Percentiles rank a stretch among this genome's conserved stretches.
These are phyloP conservation scores for Trichocomaceae sp. DNA, from an alignment of 2,329 filamentous ascomycete species.

Conservation along the genomic window DNA sequence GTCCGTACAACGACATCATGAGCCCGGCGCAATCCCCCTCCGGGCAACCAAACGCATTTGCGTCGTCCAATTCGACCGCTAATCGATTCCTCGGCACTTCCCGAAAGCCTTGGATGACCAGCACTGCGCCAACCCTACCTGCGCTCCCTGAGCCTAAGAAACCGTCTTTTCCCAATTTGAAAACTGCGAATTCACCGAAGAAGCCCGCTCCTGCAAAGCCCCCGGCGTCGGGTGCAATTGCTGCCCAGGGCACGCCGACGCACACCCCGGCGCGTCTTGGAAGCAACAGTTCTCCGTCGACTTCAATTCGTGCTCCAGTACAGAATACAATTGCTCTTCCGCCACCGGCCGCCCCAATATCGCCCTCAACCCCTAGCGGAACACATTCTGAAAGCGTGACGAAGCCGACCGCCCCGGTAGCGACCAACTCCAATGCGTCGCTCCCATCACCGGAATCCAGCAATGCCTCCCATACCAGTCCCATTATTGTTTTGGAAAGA, in stretches of 20 bases:
- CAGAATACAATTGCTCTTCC: not conserved
- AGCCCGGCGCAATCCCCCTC: conserved; percentile 12
- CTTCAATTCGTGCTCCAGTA: not conserved
- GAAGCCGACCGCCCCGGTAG: not conserved
- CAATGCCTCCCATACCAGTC: conserved; percentile 23
- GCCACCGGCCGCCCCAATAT: not conserved
- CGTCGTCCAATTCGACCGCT: conserved; percentile 35
- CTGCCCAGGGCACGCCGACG: not conserved
- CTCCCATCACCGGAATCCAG: conserved; percentile 28
- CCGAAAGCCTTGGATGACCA: conserved; percentile 34
- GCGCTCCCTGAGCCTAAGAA: not conserved
- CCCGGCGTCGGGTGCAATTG: not conserved
- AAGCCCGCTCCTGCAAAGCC: not conserved
- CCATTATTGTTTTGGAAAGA: conserved; percentile 17
- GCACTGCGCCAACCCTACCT: not conserved
- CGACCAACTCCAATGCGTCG: conserved; percentile 14
- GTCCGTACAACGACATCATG: conserved; percentile 14
- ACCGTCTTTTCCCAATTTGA: not conserved
- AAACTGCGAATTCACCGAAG: not conserved
- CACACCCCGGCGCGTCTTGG: not conserved
- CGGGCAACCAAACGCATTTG: conserved; percentile 16
- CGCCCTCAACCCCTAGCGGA: conserved; percentile 10
- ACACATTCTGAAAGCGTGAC: not conserved
- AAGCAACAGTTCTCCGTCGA: not conserved
- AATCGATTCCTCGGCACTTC: conserved; percentile 34